phyloP scores from a whole-genome alignment of 306 rosid genomes.

The Fragaria vesca region DNA sequence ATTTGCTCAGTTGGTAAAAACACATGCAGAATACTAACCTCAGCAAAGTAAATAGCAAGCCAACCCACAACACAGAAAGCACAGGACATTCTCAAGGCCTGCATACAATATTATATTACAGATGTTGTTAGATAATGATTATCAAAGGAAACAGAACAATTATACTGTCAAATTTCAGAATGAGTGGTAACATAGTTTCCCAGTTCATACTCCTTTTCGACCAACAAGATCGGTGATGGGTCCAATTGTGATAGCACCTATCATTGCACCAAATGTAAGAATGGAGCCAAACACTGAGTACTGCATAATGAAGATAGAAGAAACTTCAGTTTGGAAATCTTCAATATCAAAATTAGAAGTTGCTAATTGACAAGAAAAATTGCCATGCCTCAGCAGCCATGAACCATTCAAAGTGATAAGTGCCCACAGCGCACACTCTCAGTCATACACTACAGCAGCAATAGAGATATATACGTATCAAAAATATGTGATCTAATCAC shows the following conservation, averaged over 20 bases:
- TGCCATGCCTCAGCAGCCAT: background rate
- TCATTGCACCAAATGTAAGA: conserved; percentile 92
- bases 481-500: background rate
- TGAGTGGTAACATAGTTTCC: conserved; percentile 11
- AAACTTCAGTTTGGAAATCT: conserved; percentile 3
- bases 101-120: conserved; percentile 27
- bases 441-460: background rate
- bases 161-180: background rate
- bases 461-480: background rate
- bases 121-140: conserved; percentile 3
- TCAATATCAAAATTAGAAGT: background rate
- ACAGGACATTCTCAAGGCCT: conserved; percentile 86
- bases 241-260: conserved; percentile 92
- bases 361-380: background rate
- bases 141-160: conserved; percentile 7
- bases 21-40: conserved; percentile 41
- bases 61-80: conserved; percentile 75
- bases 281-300: conserved; percentile 90
- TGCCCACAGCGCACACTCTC: background rate
- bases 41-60: conserved; percentile 76
- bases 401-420: conserved; percentile 5
- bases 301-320: conserved; percentile 32
- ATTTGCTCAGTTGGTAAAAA: conserved; percentile 14
- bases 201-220: conserved; percentile 66
- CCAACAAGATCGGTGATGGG: conserved; percentile 71